These are phyloP conservation scores for Ceratocystis colombiana DNA, from an alignment of 2,329 filamentous ascomycete genomes.

Conservation along the genomic window DNA sequence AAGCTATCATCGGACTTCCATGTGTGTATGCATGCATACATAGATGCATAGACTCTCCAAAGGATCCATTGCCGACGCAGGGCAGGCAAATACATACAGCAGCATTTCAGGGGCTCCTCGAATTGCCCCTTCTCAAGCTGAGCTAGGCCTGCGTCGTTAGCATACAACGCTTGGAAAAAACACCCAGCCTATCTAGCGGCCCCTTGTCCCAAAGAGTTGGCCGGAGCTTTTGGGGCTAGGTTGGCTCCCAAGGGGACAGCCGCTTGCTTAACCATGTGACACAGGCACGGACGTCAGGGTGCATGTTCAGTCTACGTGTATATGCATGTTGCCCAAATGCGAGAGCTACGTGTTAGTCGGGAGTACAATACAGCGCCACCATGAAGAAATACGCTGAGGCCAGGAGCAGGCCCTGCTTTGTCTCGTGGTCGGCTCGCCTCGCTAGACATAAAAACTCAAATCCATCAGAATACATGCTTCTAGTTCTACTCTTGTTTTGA, in stretches of 20 bases:
- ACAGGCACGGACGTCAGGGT: slow-evolving; percentile 3
- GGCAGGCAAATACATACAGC: background rate
- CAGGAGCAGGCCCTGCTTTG: background rate
- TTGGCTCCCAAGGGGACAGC: background rate
- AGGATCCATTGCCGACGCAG: slow-evolving; percentile 1
- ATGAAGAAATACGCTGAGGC: background rate
- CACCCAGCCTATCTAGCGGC: too few relatives aligned
- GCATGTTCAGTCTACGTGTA: background rate
- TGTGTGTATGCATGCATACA: background rate
- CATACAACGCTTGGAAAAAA: too few relatives aligned
- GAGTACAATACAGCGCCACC: background rate
- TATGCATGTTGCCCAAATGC: background rate
- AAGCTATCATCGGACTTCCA: background rate
- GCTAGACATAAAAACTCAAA: background rate
- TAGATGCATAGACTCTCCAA: background rate
- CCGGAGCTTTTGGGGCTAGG: background rate
- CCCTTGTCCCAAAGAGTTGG: background rate
- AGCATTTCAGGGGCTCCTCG: background rate
- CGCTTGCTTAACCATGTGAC: background rate
- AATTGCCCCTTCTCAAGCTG: background rate
- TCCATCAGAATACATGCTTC: slow-evolving; percentile 8
- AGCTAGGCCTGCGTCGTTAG: too few relatives aligned
- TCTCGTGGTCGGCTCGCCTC: background rate
- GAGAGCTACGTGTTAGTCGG: slow-evolving; percentile 7
- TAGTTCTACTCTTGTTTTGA: slow-evolving; percentile 7